Evolutionary conservation across 352 stramenopile genomes (phyloP).

Genomic region (Pythium sp.): DNA sequence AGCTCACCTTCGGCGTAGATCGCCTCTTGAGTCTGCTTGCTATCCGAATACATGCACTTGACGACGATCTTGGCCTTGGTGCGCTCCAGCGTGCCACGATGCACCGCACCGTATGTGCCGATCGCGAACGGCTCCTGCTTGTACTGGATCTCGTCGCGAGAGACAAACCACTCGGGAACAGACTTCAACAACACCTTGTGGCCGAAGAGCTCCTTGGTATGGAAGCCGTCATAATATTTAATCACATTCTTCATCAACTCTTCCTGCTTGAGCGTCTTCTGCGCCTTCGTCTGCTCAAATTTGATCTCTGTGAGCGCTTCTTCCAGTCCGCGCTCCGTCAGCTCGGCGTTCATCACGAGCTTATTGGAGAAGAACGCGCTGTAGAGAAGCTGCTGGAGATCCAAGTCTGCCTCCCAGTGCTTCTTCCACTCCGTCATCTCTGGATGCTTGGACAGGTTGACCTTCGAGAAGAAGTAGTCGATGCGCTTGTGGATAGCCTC

Average conservation of each 20-base stretch:
- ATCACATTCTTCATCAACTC: not conserved
- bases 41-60: conserved; percentile 28
- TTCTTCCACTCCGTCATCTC: conserved; percentile 11
- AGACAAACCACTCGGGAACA: conserved; percentile 1
- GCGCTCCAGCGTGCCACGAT: conserved; percentile 22
- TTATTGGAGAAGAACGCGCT: not conserved
- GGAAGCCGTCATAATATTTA: not conserved
- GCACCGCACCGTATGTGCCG: conserved; percentile 26
- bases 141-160: conserved; percentile 8
- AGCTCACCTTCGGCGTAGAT: conserved; percentile 26
- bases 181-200: not conserved
- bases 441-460: not conserved
- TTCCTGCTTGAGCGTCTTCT: not conserved
- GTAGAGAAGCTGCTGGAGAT: not conserved
- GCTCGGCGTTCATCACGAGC: not conserved
- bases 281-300: not conserved
- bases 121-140: conserved; percentile 23
- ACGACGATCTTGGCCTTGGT: conserved; percentile 29
- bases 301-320: conserved; percentile 13
- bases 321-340: not conserved
- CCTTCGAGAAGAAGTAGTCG: conserved; percentile 10
- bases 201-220: not conserved
- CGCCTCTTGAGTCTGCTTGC: conserved; percentile 11
- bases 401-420: conserved; percentile 1
- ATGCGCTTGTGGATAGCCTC: conserved; percentile 4